phyloP scores from a whole-genome alignment of 331 rosid species.

The Quercus lobata region DNA sequence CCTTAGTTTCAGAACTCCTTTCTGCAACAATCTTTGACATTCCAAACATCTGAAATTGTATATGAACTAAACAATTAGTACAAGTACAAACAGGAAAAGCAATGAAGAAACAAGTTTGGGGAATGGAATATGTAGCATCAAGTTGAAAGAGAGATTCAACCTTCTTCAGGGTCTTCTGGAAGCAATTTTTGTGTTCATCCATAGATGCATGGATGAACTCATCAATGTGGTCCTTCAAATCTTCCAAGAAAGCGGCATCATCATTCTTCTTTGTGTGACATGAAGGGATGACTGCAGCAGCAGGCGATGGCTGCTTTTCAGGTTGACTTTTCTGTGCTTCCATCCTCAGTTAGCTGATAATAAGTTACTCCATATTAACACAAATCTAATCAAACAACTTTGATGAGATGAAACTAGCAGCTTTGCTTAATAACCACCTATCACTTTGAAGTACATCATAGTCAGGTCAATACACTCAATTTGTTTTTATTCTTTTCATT shows the following conservation, averaged over 20 bases:
- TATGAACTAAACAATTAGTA: background rate
- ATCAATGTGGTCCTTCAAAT: constrained; percentile 78
- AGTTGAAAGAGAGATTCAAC: background rate
- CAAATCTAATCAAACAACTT: background rate
- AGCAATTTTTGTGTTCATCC: constrained; percentile 38
- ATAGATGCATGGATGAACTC: constrained; percentile 73
- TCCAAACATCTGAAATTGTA: constrained; percentile 39
- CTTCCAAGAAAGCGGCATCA: constrained; percentile 72
- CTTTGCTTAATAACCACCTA: background rate
- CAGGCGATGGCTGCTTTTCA: background rate
- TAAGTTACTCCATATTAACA: background rate
- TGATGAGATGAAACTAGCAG: background rate
- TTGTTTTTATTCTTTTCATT: background rate
- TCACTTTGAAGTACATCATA: background rate
- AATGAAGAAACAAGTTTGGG: background rate
- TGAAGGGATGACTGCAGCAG: constrained; percentile 27
- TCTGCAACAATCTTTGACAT: constrained; percentile 50
- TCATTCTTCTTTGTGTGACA: constrained; percentile 70
- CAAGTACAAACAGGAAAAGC: background rate
- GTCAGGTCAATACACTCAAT: background rate
- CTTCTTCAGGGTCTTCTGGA: constrained; percentile 28
- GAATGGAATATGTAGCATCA: background rate
- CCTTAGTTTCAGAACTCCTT: constrained; percentile 30
- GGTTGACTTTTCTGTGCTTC: background rate
- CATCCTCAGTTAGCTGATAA: constrained; percentile 6